phyloP scores from a whole-genome alignment of 306 rosid genomes.

The Medicago truncatula region MtrunA17r5.0-ANR NC_053047.1:39642501-39643000 shows the following conservation, averaged over 20 bases:
- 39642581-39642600: conserved; percentile 18
- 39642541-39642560: too few relatives aligned
- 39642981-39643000: too few relatives aligned
- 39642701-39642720: conserved; percentile 33
- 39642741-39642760: conserved; percentile 1
- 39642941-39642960: too few relatives aligned
- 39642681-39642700: conserved; percentile 39
- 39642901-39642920: too few relatives aligned
- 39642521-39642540: too few relatives aligned
- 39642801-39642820: conserved; percentile 15
- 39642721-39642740: conserved; percentile 45
- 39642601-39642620: conserved; percentile 6
- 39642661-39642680: conserved; percentile 11
- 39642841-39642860: conserved; percentile 19
- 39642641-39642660: conserved; percentile 14
- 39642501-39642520: too few relatives aligned
- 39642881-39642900: conserved; percentile 17
- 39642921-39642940: too few relatives aligned
- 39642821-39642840: not conserved
- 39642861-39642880: not conserved
- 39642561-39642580: too few relatives aligned
- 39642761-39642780: not conserved
- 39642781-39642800: conserved; percentile 4
- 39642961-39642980: too few relatives aligned
- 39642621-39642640: not conserved